A percentile compares a stretch with the other conserved stretches of the same genome.
phyloP scores from a whole-genome alignment of 2,329 filamentous ascomycete species.

The Ophiostoma himal-ulmi region DNA sequence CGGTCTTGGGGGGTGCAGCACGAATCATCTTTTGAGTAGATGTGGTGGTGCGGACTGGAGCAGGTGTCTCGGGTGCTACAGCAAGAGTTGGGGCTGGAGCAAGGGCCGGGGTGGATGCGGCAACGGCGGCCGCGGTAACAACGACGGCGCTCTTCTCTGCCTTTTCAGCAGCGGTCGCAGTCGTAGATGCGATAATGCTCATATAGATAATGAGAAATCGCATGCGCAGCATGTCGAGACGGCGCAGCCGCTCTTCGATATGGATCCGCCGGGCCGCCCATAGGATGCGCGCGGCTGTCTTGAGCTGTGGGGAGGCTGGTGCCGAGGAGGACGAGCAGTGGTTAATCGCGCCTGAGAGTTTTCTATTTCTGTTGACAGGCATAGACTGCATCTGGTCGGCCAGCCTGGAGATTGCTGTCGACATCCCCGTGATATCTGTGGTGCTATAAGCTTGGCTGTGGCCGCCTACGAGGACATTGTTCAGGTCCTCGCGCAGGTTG shows the following conservation, averaged over 20 bases:
- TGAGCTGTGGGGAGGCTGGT: conserved; percentile 33
- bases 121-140: not conserved
- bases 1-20: not conserved
- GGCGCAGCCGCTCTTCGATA: conserved; percentile 53
- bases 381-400: not conserved
- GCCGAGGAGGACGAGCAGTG: not conserved
- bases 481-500: conserved; percentile 56
- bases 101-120: not conserved
- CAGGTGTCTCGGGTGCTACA: not conserved
- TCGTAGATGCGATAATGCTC: conserved; percentile 47
- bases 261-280: conserved; percentile 52
- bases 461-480: conserved; percentile 44
- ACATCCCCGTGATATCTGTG: not conserved
- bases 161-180: conserved; percentile 36
- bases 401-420: not conserved
- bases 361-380: not conserved
- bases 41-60: not conserved
- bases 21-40: not conserved
- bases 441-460: conserved; percentile 26
- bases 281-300: conserved; percentile 46
- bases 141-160: conserved; percentile 27
- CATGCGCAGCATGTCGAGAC: conserved; percentile 58
- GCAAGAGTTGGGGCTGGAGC: not conserved
- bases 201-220: conserved; percentile 60
- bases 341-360: not conserved